phyloP scores from a whole-genome alignment of 495 filamentous ascomycete species.

The Penicillium argentinense region DNA sequence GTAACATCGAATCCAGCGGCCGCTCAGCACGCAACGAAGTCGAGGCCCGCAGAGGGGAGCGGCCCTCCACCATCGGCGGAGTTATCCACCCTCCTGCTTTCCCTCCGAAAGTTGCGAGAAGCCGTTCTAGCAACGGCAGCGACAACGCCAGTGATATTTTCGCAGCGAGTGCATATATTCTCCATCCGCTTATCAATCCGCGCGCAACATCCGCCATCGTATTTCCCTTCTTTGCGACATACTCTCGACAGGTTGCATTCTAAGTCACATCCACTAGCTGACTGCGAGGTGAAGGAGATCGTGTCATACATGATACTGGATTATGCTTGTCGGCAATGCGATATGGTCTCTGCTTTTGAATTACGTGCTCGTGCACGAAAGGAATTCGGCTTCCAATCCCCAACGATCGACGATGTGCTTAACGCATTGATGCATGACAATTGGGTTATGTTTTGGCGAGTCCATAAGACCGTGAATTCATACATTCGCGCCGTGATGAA shows the following conservation, averaged over 20 bases:
- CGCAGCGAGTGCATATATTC: slow-evolving; percentile 72
- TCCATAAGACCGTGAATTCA: slow-evolving; percentile 70
- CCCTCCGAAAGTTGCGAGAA: slow-evolving; percentile 91
- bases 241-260: slow-evolving; percentile 71
- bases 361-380: slow-evolving; percentile 48
- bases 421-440: slow-evolving; percentile 74
- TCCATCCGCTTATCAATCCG: slow-evolving; percentile 80
- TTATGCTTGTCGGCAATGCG: slow-evolving; percentile 77
- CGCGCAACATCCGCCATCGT: slow-evolving; percentile 77
- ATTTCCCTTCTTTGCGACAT: slow-evolving; percentile 81
- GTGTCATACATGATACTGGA: slow-evolving; percentile 82
- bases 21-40: slow-evolving; percentile 21
- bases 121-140: slow-evolving; percentile 69
- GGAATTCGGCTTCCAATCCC: slow-evolving; percentile 56
- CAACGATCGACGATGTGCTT: slow-evolving; percentile 65
- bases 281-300: slow-evolving; percentile 72
- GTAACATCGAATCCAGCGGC: slow-evolving; percentile 43
- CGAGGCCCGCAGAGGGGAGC: slow-evolving; percentile 20
- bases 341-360: slow-evolving; percentile 71
- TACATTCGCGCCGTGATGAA: slow-evolving; percentile 76
- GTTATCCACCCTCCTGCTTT: slow-evolving; percentile 60
- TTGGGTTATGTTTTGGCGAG: slow-evolving; percentile 74
- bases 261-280: slow-evolving; percentile 57
- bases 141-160: slow-evolving; percentile 59
- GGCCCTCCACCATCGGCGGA: slow-evolving; percentile 46